Evolutionary conservation across 768 basidiomycete genomes (phyloP).

Genomic region (Suillus tomentosus): DNA sequence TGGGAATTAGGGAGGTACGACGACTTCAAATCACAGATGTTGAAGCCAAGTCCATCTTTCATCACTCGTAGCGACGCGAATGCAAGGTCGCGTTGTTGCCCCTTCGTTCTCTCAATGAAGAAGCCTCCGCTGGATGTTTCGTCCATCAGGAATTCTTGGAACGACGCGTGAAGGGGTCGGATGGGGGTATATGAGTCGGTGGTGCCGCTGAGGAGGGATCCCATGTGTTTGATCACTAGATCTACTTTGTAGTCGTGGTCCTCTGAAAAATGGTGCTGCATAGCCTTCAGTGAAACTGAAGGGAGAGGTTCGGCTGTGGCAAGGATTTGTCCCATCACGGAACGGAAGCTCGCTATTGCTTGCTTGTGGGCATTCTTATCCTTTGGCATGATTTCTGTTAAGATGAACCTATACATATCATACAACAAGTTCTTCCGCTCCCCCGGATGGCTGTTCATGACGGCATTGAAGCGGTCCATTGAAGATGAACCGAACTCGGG

Average conservation of each 20-base stretch:
- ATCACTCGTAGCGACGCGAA: no score
- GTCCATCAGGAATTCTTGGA: no score
- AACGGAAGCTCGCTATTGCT: neutral
- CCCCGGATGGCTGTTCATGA: neutral
- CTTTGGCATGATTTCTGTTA: neutral
- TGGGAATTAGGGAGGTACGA: no score
- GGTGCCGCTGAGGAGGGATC: no score
- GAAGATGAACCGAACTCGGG: neutral
- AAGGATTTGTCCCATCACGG: constrained; percentile 11
- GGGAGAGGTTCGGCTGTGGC: neutral
- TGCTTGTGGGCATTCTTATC: neutral
- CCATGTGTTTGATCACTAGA: neutral
- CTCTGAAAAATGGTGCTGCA: neutral
- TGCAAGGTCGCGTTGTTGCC: no score
- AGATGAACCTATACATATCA: neutral
- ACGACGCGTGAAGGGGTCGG: no score
- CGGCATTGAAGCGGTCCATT: neutral
- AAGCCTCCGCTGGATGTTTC: no score
- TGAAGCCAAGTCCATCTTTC: no score
- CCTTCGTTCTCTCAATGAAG: no score
- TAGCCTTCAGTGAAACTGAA: neutral
- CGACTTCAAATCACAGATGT: no score
- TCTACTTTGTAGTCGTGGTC: neutral
- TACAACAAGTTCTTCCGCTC: neutral
- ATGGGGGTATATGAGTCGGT: no score